These are phyloP conservation scores for Hygrocybe coccinea DNA, from an alignment of 768 basidiomycete species.

Conservation along the genomic window DNA sequence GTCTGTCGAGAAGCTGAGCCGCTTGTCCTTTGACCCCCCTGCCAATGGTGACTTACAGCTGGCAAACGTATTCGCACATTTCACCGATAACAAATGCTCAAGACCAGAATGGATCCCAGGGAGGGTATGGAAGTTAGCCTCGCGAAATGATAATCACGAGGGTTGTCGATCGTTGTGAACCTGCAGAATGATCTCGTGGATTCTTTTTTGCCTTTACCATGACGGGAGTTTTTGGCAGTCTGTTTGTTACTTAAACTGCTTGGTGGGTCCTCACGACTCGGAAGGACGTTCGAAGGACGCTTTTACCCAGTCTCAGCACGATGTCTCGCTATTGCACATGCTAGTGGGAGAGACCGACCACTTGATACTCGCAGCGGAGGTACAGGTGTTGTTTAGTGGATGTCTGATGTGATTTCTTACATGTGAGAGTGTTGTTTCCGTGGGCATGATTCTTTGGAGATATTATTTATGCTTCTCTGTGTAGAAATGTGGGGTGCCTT, in stretches of 20 bases:
- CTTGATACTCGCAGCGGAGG: slow-evolving; percentile 36
- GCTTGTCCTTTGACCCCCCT: background rate
- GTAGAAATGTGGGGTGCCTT: too few species aligned
- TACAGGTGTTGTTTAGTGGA: slow-evolving; percentile 42
- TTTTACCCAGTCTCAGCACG: slow-evolving; percentile 8
- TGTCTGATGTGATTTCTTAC: slow-evolving; percentile 31
- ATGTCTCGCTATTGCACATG: background rate
- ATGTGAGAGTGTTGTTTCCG: too few species aligned
- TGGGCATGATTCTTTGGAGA: too few species aligned
- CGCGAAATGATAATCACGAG: background rate
- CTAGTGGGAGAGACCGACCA: slow-evolving; percentile 23
- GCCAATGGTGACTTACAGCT: background rate
- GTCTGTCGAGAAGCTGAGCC: slow-evolving; percentile 13
- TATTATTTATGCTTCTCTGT: too few species aligned
- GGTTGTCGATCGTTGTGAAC: slow-evolving; percentile 12
- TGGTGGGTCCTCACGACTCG: slow-evolving; percentile 21
- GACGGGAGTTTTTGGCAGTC: slow-evolving; percentile 58
- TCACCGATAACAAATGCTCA: background rate
- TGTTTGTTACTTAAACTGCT: slow-evolving; percentile 51
- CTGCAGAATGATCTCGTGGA: slow-evolving; percentile 32
- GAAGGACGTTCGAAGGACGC: background rate
- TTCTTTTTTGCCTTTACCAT: slow-evolving; percentile 48
- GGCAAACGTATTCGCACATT: background rate
- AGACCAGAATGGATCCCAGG: background rate
- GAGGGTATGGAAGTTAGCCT: background rate